Conservation (phyloP, 2,329 filamentous ascomycete genomes). For the Aureobasidium subglaciale region DNA sequence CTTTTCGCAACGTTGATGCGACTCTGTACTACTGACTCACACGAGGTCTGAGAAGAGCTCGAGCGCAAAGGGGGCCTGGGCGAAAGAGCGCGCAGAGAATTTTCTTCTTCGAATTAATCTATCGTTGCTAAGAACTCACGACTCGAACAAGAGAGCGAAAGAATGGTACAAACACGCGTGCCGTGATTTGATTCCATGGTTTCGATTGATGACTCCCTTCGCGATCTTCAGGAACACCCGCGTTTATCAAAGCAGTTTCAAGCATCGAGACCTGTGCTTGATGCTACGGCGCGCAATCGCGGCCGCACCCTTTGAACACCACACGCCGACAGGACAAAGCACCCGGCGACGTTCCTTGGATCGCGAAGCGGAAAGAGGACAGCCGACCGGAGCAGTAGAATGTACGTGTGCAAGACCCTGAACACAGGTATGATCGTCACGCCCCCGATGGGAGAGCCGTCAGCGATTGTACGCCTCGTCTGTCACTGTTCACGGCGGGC, state of each 20-base stretch:
- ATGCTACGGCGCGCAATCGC: not conserved
- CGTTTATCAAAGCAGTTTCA: not conserved
- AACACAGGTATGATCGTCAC: not conserved
- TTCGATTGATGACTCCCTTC: not conserved
- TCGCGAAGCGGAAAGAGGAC: not conserved
- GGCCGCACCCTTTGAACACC: not conserved
- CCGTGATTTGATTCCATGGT: not conserved
- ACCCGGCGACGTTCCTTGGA: not conserved
- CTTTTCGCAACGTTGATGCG: not conserved
- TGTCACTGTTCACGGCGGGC: constrained; percentile 1
- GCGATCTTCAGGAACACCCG: constrained; percentile 12
- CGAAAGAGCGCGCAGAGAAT: not conserved
- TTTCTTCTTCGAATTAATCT: not conserved
- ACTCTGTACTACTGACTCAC: not conserved
- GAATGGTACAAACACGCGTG: not conserved
- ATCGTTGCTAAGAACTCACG: not conserved
- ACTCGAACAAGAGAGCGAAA: not conserved
- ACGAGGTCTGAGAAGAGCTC: not conserved
- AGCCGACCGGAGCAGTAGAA: not conserved
- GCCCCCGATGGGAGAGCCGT: not conserved
- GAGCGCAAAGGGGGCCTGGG: not conserved
- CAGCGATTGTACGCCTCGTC: not conserved
- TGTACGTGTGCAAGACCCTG: not conserved
- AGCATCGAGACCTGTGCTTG: not conserved
- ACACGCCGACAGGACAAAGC: not conserved